Percentiles rank a stretch among this genome's conserved stretches.
These are phyloP conservation scores for Penicillium sp. DNA, from an alignment of 2,329 filamentous ascomycete species.

Conservation along the genomic window DNA sequence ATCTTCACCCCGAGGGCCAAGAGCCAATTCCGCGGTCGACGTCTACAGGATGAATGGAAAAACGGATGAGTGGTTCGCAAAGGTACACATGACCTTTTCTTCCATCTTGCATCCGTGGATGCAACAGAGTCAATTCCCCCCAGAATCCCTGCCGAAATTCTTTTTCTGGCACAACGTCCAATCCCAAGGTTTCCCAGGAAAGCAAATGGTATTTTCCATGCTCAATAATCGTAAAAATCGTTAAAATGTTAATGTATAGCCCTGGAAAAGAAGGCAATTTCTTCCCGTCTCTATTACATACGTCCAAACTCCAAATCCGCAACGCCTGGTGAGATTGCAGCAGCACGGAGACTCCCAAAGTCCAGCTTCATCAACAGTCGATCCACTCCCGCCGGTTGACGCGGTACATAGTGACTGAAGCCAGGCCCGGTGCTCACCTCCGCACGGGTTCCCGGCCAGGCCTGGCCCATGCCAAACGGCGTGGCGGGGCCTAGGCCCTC, in stretches of 20 bases:
- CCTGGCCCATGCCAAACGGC: conserved; percentile 31
- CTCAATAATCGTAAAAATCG: conserved; percentile 3
- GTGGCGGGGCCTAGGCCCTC: conserved; percentile 38
- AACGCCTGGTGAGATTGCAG: conserved; percentile 23
- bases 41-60: neutral
- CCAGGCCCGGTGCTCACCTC: conserved; percentile 23
- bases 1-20: neutral
- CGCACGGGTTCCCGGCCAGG: conserved; percentile 34
- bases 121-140: conserved; percentile 5
- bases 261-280: neutral
- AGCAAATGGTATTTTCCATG: neutral
- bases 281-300: neutral
- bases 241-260: neutral
- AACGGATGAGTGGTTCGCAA: neutral
- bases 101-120: conserved; percentile 13
- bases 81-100: conserved; percentile 7
- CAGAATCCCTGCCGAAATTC: neutral
- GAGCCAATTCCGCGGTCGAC: neutral
- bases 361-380: conserved; percentile 90
- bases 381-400: conserved; percentile 78
- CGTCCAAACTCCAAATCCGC: conserved; percentile 16
- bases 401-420: conserved; percentile 63
- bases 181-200: neutral
- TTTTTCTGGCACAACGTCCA: conserved; percentile 1
- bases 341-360: conserved; percentile 45